phyloP scores from a whole-genome alignment of 192 early-diverging fungal genomes.

The Linnemannia zychae region DNA sequence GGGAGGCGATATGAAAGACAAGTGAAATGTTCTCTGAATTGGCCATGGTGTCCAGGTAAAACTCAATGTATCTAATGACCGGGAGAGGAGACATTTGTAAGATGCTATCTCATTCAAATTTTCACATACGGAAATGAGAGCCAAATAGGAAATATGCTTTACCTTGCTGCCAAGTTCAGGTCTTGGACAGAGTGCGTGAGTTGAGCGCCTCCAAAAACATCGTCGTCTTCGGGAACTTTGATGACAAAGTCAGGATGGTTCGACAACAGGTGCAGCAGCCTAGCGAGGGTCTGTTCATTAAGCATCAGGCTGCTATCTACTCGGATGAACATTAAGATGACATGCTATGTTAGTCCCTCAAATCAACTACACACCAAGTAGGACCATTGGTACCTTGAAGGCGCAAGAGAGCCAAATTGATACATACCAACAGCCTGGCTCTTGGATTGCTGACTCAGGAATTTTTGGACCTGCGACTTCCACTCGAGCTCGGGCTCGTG shows the following conservation, averaged over 20 bases:
- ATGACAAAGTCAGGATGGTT: conserved; percentile 87
- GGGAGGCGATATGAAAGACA: conserved; percentile 78
- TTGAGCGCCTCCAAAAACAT: conserved; percentile 27
- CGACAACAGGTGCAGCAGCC: conserved; percentile 82
- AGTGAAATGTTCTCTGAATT: conserved; percentile 87
- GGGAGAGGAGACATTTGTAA: not conserved
- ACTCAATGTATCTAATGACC: conserved; percentile 79
- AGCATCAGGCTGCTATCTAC: conserved; percentile 52
- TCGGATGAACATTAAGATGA: not conserved
- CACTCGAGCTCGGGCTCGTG: conserved; percentile 87
- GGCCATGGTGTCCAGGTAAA: conserved; percentile 84
- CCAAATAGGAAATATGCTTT: not conserved
- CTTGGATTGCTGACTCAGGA: conserved; percentile 48
- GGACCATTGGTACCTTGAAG: not conserved
- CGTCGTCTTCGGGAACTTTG: conserved; percentile 20
- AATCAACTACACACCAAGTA: not conserved
- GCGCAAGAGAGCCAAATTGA: not conserved
- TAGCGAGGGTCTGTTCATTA: conserved; percentile 72
- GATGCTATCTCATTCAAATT: not conserved
- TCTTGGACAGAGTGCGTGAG: conserved; percentile 30
- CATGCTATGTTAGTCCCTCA: conserved; percentile 14
- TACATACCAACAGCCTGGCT: conserved; percentile 43
- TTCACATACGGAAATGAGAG: not conserved
- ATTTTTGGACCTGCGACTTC: conserved; percentile 69
- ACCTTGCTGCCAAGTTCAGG: conserved; percentile 38